Evolutionary conservation across 257 asterid species (phyloP).

Genomic region (Ballota nigra): DNA sequence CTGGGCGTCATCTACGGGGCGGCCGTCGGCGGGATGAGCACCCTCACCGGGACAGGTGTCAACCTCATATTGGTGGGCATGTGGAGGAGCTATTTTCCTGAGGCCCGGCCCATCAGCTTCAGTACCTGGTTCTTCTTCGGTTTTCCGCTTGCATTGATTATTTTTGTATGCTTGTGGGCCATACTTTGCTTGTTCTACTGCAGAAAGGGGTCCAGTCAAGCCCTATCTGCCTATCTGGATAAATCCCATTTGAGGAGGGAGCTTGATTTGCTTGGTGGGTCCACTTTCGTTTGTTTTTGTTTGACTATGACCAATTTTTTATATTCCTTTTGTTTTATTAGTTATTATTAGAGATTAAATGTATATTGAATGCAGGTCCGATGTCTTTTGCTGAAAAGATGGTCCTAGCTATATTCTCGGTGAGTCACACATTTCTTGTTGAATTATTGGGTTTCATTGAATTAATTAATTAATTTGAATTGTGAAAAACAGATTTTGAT

Average conservation of each 20-base stretch:
- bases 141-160: constrained; percentile 59
- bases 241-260: constrained; percentile 71
- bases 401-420: constrained; percentile 62
- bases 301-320: too few species aligned
- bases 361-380: constrained; percentile 53
- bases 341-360: too few species aligned
- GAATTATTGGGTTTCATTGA: not conserved
- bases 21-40: constrained; percentile 88
- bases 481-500: constrained; percentile 41
- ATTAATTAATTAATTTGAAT: not conserved
- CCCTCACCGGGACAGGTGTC: constrained; percentile 94
- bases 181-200: constrained; percentile 67
- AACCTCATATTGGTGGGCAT: constrained; percentile 88
- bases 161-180: constrained; percentile 66
- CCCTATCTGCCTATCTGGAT: constrained; percentile 60
- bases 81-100: constrained; percentile 93
- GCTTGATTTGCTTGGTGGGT: constrained; percentile 71
- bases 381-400: constrained; percentile 89
- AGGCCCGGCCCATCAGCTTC: constrained; percentile 68
- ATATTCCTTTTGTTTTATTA: too few species aligned
- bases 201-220: constrained; percentile 44
- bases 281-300: not conserved
- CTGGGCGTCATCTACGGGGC: constrained; percentile 81
- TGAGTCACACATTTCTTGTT: constrained; percentile 24
- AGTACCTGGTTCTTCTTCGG: constrained; percentile 83